A percentile compares a stretch with the other conserved stretches of the same genome.
These are phyloP conservation scores for Aquanectria penicillioides DNA, from an alignment of 2,329 filamentous ascomycete species.

Conservation along the genomic window DNA sequence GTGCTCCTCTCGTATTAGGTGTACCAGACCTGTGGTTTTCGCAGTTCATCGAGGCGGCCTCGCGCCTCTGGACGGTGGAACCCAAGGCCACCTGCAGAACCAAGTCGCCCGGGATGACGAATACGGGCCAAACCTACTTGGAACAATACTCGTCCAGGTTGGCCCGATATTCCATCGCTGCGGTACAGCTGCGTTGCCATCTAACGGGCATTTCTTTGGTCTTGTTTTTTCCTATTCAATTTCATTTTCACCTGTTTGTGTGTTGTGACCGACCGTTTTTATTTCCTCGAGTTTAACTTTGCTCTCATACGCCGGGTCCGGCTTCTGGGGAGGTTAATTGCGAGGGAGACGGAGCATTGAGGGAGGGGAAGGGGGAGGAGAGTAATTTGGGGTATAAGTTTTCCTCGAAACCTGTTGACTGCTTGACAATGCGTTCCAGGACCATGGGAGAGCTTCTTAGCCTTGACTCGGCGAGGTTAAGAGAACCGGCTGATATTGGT, in stretches of 20 bases:
- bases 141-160: slow-evolving; percentile 6
- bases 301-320: slow-evolving; percentile 37
- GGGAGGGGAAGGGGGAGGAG: slow-evolving; percentile 6
- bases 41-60: slow-evolving; percentile 26
- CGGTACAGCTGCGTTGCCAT: slow-evolving; percentile 49
- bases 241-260: slow-evolving; percentile 35
- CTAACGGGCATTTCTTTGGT: slow-evolving; percentile 42
- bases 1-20: slow-evolving; percentile 43
- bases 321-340: slow-evolving; percentile 51
- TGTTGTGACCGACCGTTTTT: slow-evolving; percentile 29
- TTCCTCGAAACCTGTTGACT: slow-evolving; percentile 15
- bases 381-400: slow-evolving; percentile 1
- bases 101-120: slow-evolving; percentile 29
- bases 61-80: slow-evolving; percentile 22
- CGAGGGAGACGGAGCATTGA: slow-evolving; percentile 25
- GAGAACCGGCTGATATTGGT: slow-evolving; percentile 7
- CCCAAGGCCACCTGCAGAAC: slow-evolving; percentile 24
- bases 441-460: background rate
- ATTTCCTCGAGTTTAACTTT: slow-evolving; percentile 38
- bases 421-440: background rate
- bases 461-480: background rate
- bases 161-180: slow-evolving; percentile 45
- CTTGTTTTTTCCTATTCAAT: slow-evolving; percentile 40
- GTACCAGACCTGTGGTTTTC: slow-evolving; percentile 39
- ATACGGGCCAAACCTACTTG: slow-evolving; percentile 13